Percentiles rank a stretch among this genome's conserved stretches.
Evolutionary conservation across 495 filamentous ascomycete species (phyloP).

Genomic region (Jackrogersella multiformis): DNA sequence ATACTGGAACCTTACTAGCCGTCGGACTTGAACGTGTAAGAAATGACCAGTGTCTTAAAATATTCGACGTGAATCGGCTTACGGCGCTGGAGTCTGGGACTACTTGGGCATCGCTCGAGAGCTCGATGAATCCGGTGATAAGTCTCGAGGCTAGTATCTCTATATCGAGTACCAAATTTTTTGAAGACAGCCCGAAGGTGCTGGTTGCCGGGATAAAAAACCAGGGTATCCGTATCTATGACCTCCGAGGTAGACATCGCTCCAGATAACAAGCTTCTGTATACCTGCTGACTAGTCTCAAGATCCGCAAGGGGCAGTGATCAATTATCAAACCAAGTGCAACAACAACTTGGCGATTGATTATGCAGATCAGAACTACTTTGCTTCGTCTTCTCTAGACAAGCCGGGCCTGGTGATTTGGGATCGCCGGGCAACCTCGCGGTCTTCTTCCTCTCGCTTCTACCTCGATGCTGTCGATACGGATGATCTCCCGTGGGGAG

Average conservation of each 20-base stretch:
- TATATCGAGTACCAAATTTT: conserved; percentile 92
- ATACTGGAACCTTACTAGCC: conserved; percentile 77
- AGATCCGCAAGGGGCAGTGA: conserved; percentile 64
- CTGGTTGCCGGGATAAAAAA: conserved; percentile 85
- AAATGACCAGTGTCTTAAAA: conserved; percentile 90
- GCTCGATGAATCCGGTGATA: conserved; percentile 68
- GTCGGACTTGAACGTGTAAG: conserved; percentile 90
- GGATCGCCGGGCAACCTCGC: conserved; percentile 78
- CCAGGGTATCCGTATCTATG: conserved; percentile 88
- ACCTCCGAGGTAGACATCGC: conserved; percentile 75
- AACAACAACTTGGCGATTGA: conserved; percentile 93
- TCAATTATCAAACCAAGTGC: conserved; percentile 77
- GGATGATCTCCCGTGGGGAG: conserved; percentile 62
- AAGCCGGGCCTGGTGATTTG: conserved; percentile 82
- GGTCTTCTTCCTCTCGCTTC: conserved; percentile 52
- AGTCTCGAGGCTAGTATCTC: conserved; percentile 83
- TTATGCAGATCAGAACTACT: conserved; percentile 90
- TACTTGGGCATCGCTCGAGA: conserved; percentile 51
- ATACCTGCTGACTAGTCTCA: conserved; percentile 25
- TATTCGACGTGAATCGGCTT: conserved; percentile 87
- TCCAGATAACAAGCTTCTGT: not conserved
- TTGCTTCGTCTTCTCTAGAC: conserved; percentile 81
- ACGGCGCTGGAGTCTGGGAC: conserved; percentile 54
- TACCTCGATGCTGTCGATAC: conserved; percentile 60
- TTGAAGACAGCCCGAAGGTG: conserved; percentile 82